These are phyloP conservation scores for Lepidopterella palustris DNA, from an alignment of 495 filamentous ascomycete genomes.

Conservation along the genomic window DNA sequence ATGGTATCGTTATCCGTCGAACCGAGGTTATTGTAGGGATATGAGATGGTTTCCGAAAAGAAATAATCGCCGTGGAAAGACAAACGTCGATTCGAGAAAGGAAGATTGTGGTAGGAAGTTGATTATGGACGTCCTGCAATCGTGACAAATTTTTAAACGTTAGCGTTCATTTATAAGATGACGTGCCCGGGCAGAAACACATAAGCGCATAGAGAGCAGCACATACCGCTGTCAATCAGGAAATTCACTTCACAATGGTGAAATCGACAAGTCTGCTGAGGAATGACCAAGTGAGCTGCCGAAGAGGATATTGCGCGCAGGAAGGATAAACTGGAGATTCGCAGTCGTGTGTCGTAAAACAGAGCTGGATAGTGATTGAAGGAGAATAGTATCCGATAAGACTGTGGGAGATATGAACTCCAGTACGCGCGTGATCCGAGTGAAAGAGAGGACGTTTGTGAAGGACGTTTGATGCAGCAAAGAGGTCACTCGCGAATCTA, in stretches of 20 bases:
- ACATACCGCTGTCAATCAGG: neutral
- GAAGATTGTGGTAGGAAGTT: neutral
- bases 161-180: too few species aligned
- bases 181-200: too few species aligned
- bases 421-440: conserved; percentile 3
- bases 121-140: conserved; percentile 3
- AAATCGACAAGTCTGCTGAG: neutral
- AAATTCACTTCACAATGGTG: neutral
- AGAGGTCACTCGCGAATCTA: conserved; percentile 20
- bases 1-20: conserved; percentile 1
- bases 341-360: neutral
- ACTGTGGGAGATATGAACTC: conserved; percentile 10
- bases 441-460: conserved; percentile 19
- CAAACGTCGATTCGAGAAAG: neutral
- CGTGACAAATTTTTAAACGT: too few species aligned
- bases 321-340: neutral
- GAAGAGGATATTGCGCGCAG: neutral
- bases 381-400: conserved; percentile 9
- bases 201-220: neutral
- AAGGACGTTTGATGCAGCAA: conserved; percentile 4
- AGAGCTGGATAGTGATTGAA: conserved; percentile 1
- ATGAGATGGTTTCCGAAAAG: conserved; percentile 7
- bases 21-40: neutral
- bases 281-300: neutral
- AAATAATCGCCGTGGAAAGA: conserved; percentile 3